Base-by-base conservation (phyloP, 331 rosid genomes). In the Pyracantha coccinea region DNA sequence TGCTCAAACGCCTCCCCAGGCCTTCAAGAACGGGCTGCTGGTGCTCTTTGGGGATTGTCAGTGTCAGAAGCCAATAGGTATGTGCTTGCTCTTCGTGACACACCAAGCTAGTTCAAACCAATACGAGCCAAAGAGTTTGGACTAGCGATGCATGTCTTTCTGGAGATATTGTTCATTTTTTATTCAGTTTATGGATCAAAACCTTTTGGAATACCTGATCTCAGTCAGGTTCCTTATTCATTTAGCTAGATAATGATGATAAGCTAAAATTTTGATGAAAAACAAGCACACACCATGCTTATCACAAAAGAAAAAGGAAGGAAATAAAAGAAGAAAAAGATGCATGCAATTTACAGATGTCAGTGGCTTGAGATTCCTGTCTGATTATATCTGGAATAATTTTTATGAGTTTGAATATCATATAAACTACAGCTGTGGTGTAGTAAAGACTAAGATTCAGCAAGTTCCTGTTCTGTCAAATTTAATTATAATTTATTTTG, bases 1-100 rank as follows among this genome's bases (percentile, higher is more conserved):
- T 92, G 99, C 81, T 86, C 99, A 81, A 92, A 92, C 78, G 99
- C 96, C 78, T 95, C 99, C 69, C 88, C 97, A 14, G 99, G 98
- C 75, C 98, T 95, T 82, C 99, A 95, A 81, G 99, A 95, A 87
- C 89, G 99, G 84, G 99, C 99, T 68, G 99, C 99, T 47, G 99
- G 99, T 84, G 99, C 99, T 77, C 96, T 95, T 45, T 95, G 99
- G 99, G 99, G 99, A 84, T 79, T 95, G 85, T 95, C 99, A 31
- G 98, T 95, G 75, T 95, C 99, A 28, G 99, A 95, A 89, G 90
- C 96, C 79, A 95, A 95, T 74, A 95, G 99, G 99, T 95, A 86
- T 74, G 67, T 60, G 33, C 32, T 64, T 62, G 63, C 16, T 89
- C 54, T 65, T 64, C 25, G 20, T 61, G 10, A 44, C 23, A 54